Conservation (phyloP, 768 basidiomycete species). For the Trametes elegans region DNA sequence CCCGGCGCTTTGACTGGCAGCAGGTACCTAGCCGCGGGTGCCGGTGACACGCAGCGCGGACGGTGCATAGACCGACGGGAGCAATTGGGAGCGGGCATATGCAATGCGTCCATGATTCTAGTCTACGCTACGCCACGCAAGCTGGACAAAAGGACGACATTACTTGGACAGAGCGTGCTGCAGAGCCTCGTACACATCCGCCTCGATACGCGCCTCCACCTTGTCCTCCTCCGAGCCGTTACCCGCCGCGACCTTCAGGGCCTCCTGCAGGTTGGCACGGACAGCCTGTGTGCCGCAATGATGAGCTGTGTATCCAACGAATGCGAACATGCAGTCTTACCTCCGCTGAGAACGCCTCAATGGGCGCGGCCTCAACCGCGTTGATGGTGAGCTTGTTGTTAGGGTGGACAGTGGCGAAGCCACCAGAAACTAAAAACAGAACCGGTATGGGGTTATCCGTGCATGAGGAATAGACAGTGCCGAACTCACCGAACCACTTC, state of each 20-base stretch:
- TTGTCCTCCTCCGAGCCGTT: conserved; percentile 92
- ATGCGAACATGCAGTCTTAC: conserved; percentile 39
- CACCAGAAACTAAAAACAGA: conserved; percentile 71
- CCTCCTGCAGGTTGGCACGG: conserved; percentile 86
- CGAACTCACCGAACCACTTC: conserved; percentile 91
- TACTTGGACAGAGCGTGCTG: conserved; percentile 76
- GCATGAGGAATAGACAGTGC: not conserved
- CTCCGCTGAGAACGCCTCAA: conserved; percentile 89
- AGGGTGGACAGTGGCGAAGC: conserved; percentile 97
- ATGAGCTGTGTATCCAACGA: not conserved
- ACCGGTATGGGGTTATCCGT: not conserved
- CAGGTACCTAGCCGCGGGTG: no score
- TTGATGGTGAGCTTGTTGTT: conserved; percentile 97
- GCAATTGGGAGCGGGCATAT: not conserved
- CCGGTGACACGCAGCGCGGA: no score
- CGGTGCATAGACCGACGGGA: no score
- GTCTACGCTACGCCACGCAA: conserved; percentile 16
- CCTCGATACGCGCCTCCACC: conserved; percentile 89
- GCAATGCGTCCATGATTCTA: not conserved
- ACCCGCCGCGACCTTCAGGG: conserved; percentile 74
- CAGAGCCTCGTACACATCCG: conserved; percentile 94
- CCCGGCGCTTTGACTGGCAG: no score
- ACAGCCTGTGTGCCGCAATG: conserved; percentile 59
- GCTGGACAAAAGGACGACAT: conserved; percentile 4
- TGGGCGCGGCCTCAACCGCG: conserved; percentile 91